Percentiles rank a stretch among this genome's conserved stretches.
These are phyloP conservation scores for Fulvia fulva DNA, from an alignment of 2,329 filamentous ascomycete species.

Conservation along the genomic window DNA sequence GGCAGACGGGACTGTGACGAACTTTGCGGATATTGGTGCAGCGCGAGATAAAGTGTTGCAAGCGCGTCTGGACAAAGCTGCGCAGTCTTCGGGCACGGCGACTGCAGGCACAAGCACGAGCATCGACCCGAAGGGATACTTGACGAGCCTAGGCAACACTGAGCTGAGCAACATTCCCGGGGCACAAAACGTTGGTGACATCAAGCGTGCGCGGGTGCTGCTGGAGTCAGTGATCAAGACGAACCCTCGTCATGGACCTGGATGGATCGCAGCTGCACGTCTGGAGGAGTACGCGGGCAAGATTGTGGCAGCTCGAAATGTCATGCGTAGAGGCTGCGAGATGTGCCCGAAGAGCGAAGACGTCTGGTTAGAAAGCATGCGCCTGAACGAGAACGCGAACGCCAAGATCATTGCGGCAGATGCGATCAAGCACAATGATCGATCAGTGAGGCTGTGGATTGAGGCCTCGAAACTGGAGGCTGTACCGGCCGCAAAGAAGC, in stretches of 20 bases:
- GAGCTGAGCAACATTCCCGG: constrained; percentile 64
- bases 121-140: constrained; percentile 92
- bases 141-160: constrained; percentile 83
- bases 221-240: constrained; percentile 97
- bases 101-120: constrained; percentile 79
- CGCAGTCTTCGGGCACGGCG: constrained; percentile 61
- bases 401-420: constrained; percentile 93
- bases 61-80: constrained; percentile 87
- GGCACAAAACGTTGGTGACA: constrained; percentile 84
- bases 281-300: constrained; percentile 91
- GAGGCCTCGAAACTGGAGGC: constrained; percentile 92
- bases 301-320: constrained; percentile 79
- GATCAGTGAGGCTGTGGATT: constrained; percentile 86
- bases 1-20: constrained; percentile 85
- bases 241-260: constrained; percentile 89
- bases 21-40: constrained; percentile 95
- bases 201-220: constrained; percentile 86
- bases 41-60: constrained; percentile 94
- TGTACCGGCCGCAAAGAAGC: constrained; percentile 79
- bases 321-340: constrained; percentile 83
- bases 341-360: constrained; percentile 93
- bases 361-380: constrained; percentile 93
- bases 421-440: constrained; percentile 86
- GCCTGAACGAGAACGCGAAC: constrained; percentile 82
- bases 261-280: constrained; percentile 91